phyloP scores from a whole-genome alignment of 202 grass and related monocot species.

The Zoysia matrella region DNA sequence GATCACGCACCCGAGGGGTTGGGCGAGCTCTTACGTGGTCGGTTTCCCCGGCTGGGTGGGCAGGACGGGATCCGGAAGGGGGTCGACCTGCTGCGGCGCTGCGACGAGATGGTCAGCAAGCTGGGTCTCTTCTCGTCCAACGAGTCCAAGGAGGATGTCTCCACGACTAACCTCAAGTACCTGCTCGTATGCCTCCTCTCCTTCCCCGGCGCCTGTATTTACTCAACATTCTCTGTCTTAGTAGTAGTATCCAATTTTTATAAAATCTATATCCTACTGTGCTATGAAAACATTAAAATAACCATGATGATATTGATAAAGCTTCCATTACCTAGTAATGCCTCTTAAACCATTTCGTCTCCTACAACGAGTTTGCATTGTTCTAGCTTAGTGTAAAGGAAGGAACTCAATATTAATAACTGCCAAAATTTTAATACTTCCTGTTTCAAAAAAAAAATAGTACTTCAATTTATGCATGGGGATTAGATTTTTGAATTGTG shows the following conservation, averaged over 20 bases:
- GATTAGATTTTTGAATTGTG: not conserved
- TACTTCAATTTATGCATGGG: not conserved
- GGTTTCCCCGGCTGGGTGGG: not conserved
- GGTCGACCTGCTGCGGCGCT: constrained; percentile 68
- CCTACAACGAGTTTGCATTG: not conserved
- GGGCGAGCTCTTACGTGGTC: constrained; percentile 12
- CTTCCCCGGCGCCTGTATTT: not conserved
- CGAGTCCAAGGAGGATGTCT: constrained; percentile 57
- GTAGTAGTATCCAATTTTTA: not conserved
- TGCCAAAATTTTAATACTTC: not conserved
- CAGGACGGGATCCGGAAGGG: constrained; percentile 69
- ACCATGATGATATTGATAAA: not conserved
- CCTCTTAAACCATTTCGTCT: not conserved
- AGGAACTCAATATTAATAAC: not conserved
- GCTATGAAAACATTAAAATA: not conserved
- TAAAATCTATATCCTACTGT: not conserved
- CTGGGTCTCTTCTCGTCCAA: constrained; percentile 38
- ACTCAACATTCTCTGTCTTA: not conserved
- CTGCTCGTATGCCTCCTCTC: constrained; percentile 42
- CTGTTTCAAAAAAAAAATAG: too few species aligned
- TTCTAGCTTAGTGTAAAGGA: not conserved
- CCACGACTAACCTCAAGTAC: constrained; percentile 88
- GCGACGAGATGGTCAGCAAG: constrained; percentile 72
- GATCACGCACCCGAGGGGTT: not conserved
- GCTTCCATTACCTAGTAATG: not conserved